phyloP scores from a whole-genome alignment of 192 early-diverging fungal species.

The Dimargaris cristalligena region DNA sequence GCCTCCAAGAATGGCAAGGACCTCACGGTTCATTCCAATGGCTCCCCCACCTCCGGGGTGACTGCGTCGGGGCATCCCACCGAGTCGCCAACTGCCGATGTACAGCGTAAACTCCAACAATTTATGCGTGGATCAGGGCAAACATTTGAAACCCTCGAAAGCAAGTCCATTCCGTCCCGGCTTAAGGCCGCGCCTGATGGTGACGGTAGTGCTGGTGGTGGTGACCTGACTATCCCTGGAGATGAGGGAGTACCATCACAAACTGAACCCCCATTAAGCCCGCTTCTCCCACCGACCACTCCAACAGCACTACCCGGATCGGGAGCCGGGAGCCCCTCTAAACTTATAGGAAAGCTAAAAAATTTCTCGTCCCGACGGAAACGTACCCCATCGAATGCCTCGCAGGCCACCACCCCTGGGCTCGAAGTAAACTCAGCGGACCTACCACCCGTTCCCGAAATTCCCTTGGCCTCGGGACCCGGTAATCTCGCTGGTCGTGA shows the following conservation, averaged over 20 bases:
- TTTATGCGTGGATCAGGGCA: slow-evolving; percentile 9
- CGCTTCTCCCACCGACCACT: not conserved
- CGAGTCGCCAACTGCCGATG: not conserved
- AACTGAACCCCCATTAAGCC: not conserved
- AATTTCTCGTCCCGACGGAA: not conserved
- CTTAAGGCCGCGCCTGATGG: not conserved
- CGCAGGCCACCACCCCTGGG: no score
- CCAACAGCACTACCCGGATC: no score
- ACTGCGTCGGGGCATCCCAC: not conserved
- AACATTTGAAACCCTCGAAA: not conserved
- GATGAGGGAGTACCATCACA: no score
- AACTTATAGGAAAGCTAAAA: not conserved
- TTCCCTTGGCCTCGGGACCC: not conserved
- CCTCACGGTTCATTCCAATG: not conserved
- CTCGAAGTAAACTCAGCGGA: no score
- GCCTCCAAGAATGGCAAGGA: no score
- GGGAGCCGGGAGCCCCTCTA: not conserved
- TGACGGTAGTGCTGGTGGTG: no score
- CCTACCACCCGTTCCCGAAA: slow-evolving; percentile 2
- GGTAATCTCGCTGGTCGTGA: not conserved
- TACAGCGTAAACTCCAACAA: slow-evolving; percentile 4
- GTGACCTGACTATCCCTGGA: no score
- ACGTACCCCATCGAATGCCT: no score
- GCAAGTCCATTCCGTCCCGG: not conserved
- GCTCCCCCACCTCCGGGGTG: not conserved